Evolutionary conservation across 1,284 basidiomycete species (phyloP), one percentile per base, ranked within the genome.

Genomic region (Trametes hirsuta): DNA sequence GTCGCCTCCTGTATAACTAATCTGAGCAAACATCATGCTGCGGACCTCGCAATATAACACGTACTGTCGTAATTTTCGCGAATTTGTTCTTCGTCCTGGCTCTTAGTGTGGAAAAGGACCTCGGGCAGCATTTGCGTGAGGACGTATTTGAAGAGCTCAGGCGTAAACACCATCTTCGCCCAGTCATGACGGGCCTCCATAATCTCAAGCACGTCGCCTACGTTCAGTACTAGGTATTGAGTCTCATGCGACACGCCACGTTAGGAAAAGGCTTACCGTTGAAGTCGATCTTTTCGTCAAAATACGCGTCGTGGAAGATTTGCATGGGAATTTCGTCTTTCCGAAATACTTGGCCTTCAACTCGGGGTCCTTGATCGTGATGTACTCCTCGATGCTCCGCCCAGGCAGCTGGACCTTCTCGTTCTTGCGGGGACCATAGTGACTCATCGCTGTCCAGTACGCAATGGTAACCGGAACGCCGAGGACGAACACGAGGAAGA

Each of bases 251-350:
- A 30, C 30, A 1, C 30, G 30, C 8, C 30, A 30, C 8, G 5
- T 8, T 30, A 30, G 30, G 30, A 8, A 30, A 30, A 39, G 25
- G 10, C 76, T 79, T 53, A 89, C 95, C 95, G 64, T 98, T 98
- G 75, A 98, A 91, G 65, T 98, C 95, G 64, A 97, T 88, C 81
- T 98, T 98, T 65, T 90, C 90, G 62, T 97, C 95, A 77, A 99
- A 98, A 81, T 93, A 99, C 64, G 94, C 93, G 79, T 99, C 97
- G 75, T 99, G 91, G 83, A 98, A 97, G 66, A 93, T 79, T 79
- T 99, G 95, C 90, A 98, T 97, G 49, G 96, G 96, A 65, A 99
- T 98, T 98, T 98, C 74, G 90, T 88, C 75, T 85, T 87, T 67
- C 86, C 86, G 52, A 86, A 77, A 80, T 95, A 98, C 68, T 88